Percentiles rank a stretch among this genome's conserved stretches.
These are phyloP conservation scores for Pestalotiopsis sp. DNA, from an alignment of 2,329 filamentous ascomycete species.

Conservation along the genomic window DNA sequence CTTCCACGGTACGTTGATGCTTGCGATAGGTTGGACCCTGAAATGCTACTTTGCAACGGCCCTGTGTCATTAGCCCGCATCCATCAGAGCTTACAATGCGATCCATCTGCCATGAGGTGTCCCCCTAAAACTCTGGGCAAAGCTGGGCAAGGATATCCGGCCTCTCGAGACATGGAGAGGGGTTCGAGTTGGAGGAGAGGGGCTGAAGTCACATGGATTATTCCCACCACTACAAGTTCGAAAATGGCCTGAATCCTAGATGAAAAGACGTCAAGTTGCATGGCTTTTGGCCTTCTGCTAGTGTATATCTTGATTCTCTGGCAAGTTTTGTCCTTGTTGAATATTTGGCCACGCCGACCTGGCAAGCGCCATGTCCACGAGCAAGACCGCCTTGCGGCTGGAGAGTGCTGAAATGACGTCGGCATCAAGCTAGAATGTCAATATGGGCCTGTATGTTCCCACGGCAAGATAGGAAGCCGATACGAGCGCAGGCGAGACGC, in stretches of 20 bases:
- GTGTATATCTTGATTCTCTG: background rate
- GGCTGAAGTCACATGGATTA: constrained; percentile 8
- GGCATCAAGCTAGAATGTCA: background rate
- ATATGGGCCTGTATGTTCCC: background rate
- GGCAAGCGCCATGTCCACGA: background rate
- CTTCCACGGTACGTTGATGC: background rate
- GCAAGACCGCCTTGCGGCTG: background rate
- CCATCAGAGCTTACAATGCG: background rate
- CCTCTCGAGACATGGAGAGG: constrained; percentile 1
- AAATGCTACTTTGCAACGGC: background rate
- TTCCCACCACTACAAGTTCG: background rate
- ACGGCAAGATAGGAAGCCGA: background rate
- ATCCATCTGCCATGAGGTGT: background rate
- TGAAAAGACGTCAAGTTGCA: background rate
- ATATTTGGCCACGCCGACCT: background rate
- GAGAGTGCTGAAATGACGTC: background rate
- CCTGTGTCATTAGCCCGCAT: background rate
- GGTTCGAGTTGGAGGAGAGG: background rate
- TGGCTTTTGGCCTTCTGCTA: background rate
- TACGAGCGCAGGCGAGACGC: background rate
- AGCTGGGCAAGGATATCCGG: background rate
- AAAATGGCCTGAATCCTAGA: background rate
- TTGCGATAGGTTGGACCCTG: constrained; percentile 1
- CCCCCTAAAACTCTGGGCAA: background rate
- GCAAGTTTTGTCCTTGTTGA: background rate